phyloP scores from a whole-genome alignment of 306 rosid species.

The Cicer pinnatifidum region DNA sequence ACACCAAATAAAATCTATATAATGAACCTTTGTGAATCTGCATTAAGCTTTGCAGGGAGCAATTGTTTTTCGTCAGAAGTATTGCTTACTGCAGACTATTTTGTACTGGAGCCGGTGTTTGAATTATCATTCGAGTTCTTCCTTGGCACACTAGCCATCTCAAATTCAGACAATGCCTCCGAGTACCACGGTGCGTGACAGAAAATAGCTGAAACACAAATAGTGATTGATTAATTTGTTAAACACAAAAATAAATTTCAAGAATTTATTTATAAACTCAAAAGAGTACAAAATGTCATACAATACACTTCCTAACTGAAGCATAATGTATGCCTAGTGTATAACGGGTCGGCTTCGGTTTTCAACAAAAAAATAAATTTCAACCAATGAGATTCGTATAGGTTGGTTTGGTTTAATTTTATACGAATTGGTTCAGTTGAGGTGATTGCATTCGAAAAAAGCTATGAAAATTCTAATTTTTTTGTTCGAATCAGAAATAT shows the following conservation, averaged over 20 bases:
- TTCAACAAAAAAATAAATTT: too few relatives aligned
- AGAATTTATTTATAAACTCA: slow-evolving; percentile 1
- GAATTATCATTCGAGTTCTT: slow-evolving; percentile 60
- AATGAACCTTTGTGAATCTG: slow-evolving; percentile 56
- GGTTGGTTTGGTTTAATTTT: too few relatives aligned
- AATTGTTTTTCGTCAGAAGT: slow-evolving; percentile 50
- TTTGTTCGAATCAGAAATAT: too few relatives aligned
- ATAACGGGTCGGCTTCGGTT: too few relatives aligned
- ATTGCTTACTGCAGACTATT: slow-evolving; percentile 53
- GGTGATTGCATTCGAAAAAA: too few relatives aligned
- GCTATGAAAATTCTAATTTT: too few relatives aligned
- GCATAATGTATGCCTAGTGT: neutral
- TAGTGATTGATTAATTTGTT: slow-evolving; percentile 1
- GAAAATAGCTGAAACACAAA: slow-evolving; percentile 56
- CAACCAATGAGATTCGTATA: too few relatives aligned
- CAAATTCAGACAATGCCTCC: slow-evolving; percentile 89
- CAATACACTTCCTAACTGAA: neutral
- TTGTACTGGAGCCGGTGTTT: slow-evolving; percentile 49
- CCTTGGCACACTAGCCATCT: slow-evolving; percentile 61
- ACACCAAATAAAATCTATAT: too few relatives aligned
- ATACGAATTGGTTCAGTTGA: too few relatives aligned
- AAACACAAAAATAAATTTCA: neutral
- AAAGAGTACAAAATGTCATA: slow-evolving; percentile 4
- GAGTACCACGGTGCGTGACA: slow-evolving; percentile 62
- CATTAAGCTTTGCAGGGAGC: slow-evolving; percentile 50